A percentile compares a stretch with the other conserved stretches of the same genome.
Evolutionary conservation across 306 rosid genomes (phyloP).

Genomic region (Begonia fuchsioides): DNA sequence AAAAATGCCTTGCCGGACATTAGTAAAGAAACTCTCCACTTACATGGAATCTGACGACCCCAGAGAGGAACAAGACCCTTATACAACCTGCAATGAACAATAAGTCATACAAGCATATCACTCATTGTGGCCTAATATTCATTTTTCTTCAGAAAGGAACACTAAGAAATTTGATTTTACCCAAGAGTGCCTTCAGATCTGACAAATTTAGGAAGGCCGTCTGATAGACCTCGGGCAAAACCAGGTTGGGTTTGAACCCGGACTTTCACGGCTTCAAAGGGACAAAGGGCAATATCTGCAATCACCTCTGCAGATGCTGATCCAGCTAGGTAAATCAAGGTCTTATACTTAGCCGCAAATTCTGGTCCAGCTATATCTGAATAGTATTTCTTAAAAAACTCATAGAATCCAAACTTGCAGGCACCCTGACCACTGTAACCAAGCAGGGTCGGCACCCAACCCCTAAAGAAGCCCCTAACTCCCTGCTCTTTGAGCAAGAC

Average conservation of each 20-base stretch:
- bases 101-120: conserved; percentile 10
- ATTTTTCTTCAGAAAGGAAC: background rate
- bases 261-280: conserved; percentile 93
- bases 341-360: conserved; percentile 90
- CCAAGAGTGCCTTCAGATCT: conserved; percentile 79
- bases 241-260: conserved; percentile 98
- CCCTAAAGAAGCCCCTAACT: conserved; percentile 69
- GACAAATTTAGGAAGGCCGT: conserved; percentile 81
- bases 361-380: conserved; percentile 95
- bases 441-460: conserved; percentile 95
- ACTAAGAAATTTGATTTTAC: conserved; percentile 23
- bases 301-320: conserved; percentile 96
- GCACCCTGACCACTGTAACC: conserved; percentile 99
- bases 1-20: no score
- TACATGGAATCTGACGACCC: conserved; percentile 99
- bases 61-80: conserved; percentile 95
- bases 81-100: conserved; percentile 84
- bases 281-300: conserved; percentile 92
- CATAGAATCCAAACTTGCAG: conserved; percentile 91
- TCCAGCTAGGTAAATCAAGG: conserved; percentile 95
- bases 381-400: conserved; percentile 86
- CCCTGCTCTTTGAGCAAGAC: conserved; percentile 88
- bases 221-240: conserved; percentile 79
- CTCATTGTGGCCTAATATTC: background rate
- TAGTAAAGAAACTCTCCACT: conserved; percentile 12